Evolutionary conservation across 2,329 filamentous ascomycete genomes (phyloP), one percentile per base, ranked within the genome.

Genomic region (Myriangium duriaei): DNA sequence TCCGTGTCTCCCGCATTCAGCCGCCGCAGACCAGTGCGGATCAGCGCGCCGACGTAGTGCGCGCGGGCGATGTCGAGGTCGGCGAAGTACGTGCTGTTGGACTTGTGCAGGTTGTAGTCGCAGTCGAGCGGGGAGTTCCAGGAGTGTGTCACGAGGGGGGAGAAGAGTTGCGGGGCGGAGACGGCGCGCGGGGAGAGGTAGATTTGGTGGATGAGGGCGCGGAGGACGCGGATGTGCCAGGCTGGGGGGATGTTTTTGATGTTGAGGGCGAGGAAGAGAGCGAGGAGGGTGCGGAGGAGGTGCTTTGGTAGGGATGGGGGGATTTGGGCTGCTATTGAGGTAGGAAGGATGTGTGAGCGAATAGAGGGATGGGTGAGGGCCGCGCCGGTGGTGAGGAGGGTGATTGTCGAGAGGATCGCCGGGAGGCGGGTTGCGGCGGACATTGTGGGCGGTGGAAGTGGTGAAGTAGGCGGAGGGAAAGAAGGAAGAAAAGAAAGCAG

Each of bases 31-130:
- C 59, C 65, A 12, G 59, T 63, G 11, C 63, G 58, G 24, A 69
- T 58, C 1, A 70, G 48, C 1, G 58, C 59, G 5, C 76, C 79
- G 37, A 92, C 75, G 6, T 91, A 73, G 46, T 92, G 82, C 1
- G 81, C 81, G 40, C 91, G 81, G 28, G 80, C 76, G 42, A 88
- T 72, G 59, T 93, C 86, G 47, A 92, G 75, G 59, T 93, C 85
- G 47, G 76, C 67, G 55, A 93, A 93, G 65, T 92, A 93, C 18
- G 86, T 93, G 49, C 73, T 76, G 63, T 86, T 84, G 44, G 77
- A 78, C 57, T 87, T 86, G 68, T 88, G 81, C 30, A 85, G 54
- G 62, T 91, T 88, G 64, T 86, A 85, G 62, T 94, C 87, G 51
- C 79, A 84, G 61, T 93, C 85, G 48, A 81, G 69, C 38, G 81